Percentiles rank a stretch among this genome's conserved stretches.
Conservation (phyloP, 2,329 filamentous ascomycete species). For the Hymenoscyphus occultus region DNA sequence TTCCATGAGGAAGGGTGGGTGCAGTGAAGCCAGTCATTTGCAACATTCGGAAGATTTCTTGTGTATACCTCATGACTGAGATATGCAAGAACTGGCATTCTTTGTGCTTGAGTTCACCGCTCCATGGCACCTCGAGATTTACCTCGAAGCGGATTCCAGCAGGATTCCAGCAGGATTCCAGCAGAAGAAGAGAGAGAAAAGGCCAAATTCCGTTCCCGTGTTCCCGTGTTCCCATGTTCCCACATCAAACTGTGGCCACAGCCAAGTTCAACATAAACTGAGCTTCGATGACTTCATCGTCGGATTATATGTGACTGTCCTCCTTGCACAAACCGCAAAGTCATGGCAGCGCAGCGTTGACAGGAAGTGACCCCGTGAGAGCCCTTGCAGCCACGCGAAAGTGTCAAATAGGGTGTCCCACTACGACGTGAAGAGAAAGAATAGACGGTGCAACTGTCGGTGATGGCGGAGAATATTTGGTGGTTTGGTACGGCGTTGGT, state of each 20-base stretch:
- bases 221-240: not conserved
- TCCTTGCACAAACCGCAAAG: not conserved
- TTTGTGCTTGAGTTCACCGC: not conserved
- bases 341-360: not conserved
- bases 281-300: slow-evolving; percentile 1
- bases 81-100: not conserved
- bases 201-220: not conserved
- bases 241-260: not conserved
- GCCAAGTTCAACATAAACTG: not conserved
- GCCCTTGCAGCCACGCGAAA: slow-evolving; percentile 4
- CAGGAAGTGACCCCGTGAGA: not conserved
- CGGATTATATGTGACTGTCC: not conserved
- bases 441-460: not conserved
- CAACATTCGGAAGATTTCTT: not conserved
- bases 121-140: not conserved
- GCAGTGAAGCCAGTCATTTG: not conserved
- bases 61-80: not conserved
- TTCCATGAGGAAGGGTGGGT: not conserved
- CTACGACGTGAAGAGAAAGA: not conserved
- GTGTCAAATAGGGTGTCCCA: not conserved
- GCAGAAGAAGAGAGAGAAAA: not conserved
- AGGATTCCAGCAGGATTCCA: no score
- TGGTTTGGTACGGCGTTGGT: not conserved
- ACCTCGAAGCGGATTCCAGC: not conserved
- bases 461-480: slow-evolving; percentile 1